A percentile compares a stretch with the other conserved stretches of the same genome.
Conservation (phyloP, 768 basidiomycete genomes). For the Lactarius sanguifluus region DNA sequence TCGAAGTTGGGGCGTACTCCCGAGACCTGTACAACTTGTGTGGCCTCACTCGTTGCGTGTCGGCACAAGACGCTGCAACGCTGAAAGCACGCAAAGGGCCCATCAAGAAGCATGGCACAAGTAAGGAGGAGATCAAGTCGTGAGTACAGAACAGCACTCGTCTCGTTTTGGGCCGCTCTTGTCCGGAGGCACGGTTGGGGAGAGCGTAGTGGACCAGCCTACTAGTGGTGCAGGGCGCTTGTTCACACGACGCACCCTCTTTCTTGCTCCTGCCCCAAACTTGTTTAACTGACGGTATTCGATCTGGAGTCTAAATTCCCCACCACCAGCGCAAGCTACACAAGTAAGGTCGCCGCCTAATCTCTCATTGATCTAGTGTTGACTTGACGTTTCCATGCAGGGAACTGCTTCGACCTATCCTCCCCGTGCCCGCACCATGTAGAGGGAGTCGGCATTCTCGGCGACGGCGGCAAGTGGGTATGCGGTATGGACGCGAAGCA, state of each 20-base stretch:
- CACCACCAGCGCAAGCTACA: not conserved
- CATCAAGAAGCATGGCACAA: conserved; percentile 1
- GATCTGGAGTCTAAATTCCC: conserved; percentile 5
- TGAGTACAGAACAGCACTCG: not conserved
- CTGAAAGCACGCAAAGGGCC: not conserved
- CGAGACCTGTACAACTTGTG: not conserved
- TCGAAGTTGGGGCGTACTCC: not conserved
- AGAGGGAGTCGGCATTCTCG: conserved; percentile 49
- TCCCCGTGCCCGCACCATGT: conserved; percentile 51
- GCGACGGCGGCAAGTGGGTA: conserved; percentile 57
- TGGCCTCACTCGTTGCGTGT: not conserved
- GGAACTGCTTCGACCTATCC: conserved; percentile 55
- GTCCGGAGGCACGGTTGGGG: not conserved
- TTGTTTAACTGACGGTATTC: not conserved
- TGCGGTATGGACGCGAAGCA: conserved; percentile 47
- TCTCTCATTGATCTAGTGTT: not conserved
- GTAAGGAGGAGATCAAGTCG: conserved; percentile 13
- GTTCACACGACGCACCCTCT: not conserved
- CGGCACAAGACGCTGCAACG: not conserved
- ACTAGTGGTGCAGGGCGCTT: not conserved
- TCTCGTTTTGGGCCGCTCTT: not conserved
- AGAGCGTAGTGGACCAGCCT: too few relatives aligned
- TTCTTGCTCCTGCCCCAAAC: not conserved
- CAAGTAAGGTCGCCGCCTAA: not conserved
- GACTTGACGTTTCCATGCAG: not conserved